Base-by-base conservation (phyloP, 2,329 filamentous ascomycete genomes). In the Ophiostoma sp. region DNA sequence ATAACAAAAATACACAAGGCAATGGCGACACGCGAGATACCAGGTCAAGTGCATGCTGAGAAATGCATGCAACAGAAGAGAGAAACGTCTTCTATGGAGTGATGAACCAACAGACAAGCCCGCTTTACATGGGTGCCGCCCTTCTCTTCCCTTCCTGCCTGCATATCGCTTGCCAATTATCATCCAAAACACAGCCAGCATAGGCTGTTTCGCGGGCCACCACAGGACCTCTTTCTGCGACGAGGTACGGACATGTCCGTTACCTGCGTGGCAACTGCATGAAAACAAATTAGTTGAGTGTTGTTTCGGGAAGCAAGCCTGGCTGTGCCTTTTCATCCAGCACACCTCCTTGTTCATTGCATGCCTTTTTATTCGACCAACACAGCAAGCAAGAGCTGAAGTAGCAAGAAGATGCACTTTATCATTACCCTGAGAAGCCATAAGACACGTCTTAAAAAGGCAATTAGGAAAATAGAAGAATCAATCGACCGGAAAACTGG, bases 401-500 rank as follows among this genome's bases (percentile, higher is more conserved):
- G 33, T 39, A 45, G 6, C 12, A 28, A 45, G 25, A 4, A 7
- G 50, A 25, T 15, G 28, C 9, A 42, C 9, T 17, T 6, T 19
- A 22, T 45, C 22, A 22, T 25, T 25, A 8, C 28, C 57, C 19
- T 19, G 28, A 39, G 61, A 39, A 22, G 59, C 59, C 59, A 63
- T 11, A 7, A 59, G 33, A 36, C 70, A 64, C 9, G 39, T 36
- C 19, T 28, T 8, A 50, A 63, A 57, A 48, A 33, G 69, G 57
- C 42, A 70, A 59, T 45, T n/a, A 63, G 39, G 39, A 52, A 63
- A 52, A 36, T 50, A 28, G 42, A 69, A 25, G 22, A 52, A 28
- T 19, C 8, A 39, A 45, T n/a, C 52, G 69, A 25, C 9, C 68
- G 7, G 39, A 69, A 72, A 72, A 72, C 71, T 48, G 71, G 71